Percentiles rank a stretch among this genome's conserved stretches.
Evolutionary conservation across 2,329 filamentous ascomycete species (phyloP).

Genomic region (Neocucurbitaria cava): DNA sequence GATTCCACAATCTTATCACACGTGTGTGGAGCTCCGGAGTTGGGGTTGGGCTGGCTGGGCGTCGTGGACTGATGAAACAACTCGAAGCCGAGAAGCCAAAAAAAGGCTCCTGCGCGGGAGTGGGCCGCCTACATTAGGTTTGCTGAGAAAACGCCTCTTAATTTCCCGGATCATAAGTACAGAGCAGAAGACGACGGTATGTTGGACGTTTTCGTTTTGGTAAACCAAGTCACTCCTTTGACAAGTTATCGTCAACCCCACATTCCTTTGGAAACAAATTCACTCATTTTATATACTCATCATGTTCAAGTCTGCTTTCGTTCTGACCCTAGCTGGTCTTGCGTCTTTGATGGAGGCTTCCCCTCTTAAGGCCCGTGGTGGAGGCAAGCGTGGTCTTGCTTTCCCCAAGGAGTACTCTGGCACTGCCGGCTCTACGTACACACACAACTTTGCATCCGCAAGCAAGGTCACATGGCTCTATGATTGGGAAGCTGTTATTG

Average conservation of each 20-base stretch:
- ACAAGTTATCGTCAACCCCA: constrained; percentile 13
- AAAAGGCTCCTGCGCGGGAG: constrained; percentile 19
- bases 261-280: constrained; percentile 19
- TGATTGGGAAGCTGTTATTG: constrained; percentile 67
- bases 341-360: constrained; percentile 34
- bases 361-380: constrained; percentile 30
- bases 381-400: constrained; percentile 41
- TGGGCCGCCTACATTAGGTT: constrained; percentile 13
- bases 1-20: constrained; percentile 20
- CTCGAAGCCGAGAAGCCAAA: constrained; percentile 12
- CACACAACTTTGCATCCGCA: constrained; percentile 24
- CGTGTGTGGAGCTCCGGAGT: too few relatives aligned
- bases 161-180: constrained; percentile 24
- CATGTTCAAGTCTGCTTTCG: constrained; percentile 31
- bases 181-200: background rate
- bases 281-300: constrained; percentile 17
- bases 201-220: background rate
- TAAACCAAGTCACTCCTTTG: constrained; percentile 17
- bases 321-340: constrained; percentile 41
- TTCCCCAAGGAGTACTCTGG: constrained; percentile 36
- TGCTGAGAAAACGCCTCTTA: constrained; percentile 10
- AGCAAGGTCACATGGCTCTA: constrained; percentile 66
- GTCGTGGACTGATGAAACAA: constrained; percentile 22
- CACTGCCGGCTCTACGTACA: constrained; percentile 28
- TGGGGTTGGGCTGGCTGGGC: constrained; percentile 16